A percentile compares a stretch with the other conserved stretches of the same genome.
phyloP scores from a whole-genome alignment of 2,329 filamentous ascomycete species.

The Coniochaeta sp. region DNA sequence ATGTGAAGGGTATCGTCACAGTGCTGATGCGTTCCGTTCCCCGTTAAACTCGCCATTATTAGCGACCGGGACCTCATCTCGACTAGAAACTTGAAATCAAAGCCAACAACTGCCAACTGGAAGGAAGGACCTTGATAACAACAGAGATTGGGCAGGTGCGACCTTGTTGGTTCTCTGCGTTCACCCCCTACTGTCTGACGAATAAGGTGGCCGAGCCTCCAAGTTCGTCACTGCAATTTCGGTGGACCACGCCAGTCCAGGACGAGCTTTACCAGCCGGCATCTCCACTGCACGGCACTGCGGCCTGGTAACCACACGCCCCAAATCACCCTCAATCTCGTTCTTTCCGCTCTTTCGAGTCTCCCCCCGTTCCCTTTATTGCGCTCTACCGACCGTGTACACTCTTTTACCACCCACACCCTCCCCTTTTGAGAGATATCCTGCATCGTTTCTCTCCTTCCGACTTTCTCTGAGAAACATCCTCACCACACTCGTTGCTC shows the following conservation, averaged over 20 bases:
- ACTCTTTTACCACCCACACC: slow-evolving; percentile 4
- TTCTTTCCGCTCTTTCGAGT: slow-evolving; percentile 15
- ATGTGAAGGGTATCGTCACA: too few species aligned
- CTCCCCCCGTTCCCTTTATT: not conserved
- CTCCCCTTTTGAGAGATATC: slow-evolving; percentile 5
- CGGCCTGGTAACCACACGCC: not conserved
- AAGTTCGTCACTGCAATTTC: not conserved
- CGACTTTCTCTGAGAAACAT: not conserved
- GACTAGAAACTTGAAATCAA: too few species aligned
- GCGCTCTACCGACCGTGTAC: not conserved
- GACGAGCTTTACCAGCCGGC: not conserved
- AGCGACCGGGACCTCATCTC: too few species aligned
- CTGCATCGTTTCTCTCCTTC: slow-evolving; percentile 5
- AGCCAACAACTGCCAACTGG: too few species aligned
- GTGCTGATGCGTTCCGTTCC: too few species aligned
- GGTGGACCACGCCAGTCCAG: not conserved
- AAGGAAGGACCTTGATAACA: not conserved
- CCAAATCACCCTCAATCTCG: not conserved
- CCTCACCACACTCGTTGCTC: not conserved
- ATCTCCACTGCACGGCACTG: too few species aligned
- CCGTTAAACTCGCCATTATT: too few species aligned
- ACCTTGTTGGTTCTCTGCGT: not conserved
- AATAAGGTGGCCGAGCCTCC: not conserved
- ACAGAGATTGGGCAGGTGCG: not conserved
- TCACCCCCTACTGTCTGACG: not conserved